Evolutionary conservation across 331 rosid species (phyloP), one percentile per base, ranked within the genome.

Genomic region (Ulmus americana): DNA sequence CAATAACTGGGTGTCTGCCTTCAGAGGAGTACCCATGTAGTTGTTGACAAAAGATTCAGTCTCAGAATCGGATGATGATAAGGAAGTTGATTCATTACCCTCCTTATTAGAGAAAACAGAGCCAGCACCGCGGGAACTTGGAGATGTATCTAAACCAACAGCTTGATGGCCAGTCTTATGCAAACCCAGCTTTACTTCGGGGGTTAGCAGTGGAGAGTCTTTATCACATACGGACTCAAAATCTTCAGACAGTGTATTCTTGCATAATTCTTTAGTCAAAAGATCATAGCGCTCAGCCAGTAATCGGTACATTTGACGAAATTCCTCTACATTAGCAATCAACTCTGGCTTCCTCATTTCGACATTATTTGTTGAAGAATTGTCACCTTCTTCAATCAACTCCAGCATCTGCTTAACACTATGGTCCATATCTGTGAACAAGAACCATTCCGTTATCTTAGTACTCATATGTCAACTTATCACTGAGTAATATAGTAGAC

Each of bases 1-100:
- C 57, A 64, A 56, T 22, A 65, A 81, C 64, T 68, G 60, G 15
- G 51, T 60, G 42, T 77, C 82, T 44, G 42, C 59, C 39, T 75
- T 62, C 62, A 52, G 61, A 59, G 75, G 80, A 46, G 80, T 65
- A 61, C 68, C 67, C 49, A 42, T 59, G 77, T 60, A 68, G 68
- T 42, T 63, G 69, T 56, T 45, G 44, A 61, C 39, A 14, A 66
- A 42, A 67, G 79, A 71, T 59, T 77, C 88, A 2, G 78, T 45
- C 44, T 90, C 95, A 0, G 91, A 86, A 73, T 75, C 85, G 7
- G 74, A 74, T 15, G 85, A 76, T 20, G 82, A 76, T 0, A 79
- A 77, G 48, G 87, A 79, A 67, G 91, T 61, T 7, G 82, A 79
- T 60, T 81, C 76, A 59, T 69, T 42, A 42, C 74, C 79, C 70